Evolutionary conservation across 371 early-diverging fungal genomes (phyloP).

Genomic region (Parasitella parasitica): DNA sequence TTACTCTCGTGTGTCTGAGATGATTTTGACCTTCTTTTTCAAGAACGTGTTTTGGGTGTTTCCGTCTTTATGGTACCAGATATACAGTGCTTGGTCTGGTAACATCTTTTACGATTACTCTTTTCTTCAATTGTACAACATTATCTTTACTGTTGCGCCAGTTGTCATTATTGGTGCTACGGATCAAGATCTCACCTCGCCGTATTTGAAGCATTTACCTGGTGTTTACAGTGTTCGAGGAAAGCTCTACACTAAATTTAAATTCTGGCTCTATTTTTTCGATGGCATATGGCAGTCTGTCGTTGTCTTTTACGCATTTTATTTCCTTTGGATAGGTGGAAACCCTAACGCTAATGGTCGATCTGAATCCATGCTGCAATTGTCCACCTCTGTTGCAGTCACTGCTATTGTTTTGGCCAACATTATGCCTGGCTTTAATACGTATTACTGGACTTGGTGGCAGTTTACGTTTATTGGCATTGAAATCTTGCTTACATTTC

Average conservation of each 20-base stretch:
- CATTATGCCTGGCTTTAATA: conserved; percentile 69
- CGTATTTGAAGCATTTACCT: conserved; percentile 63
- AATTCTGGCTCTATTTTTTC: conserved; percentile 66
- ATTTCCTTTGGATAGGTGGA: conserved; percentile 40
- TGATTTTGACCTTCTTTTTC: conserved; percentile 91
- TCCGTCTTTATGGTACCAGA: conserved; percentile 81
- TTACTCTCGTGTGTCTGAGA: conserved; percentile 85
- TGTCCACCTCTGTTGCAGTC: conserved; percentile 66
- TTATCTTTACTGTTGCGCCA: conserved; percentile 76
- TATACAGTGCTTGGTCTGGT: conserved; percentile 81
- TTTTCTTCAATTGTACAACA: conserved; percentile 78
- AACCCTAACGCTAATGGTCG: conserved; percentile 44
- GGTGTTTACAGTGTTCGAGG: conserved; percentile 60
- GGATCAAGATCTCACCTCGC: conserved; percentile 62
- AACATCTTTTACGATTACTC: conserved; percentile 87
- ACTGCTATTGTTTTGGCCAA: conserved; percentile 71
- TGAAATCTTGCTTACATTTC: conserved; percentile 48
- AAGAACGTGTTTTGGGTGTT: conserved; percentile 92
- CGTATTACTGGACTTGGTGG: conserved; percentile 78
- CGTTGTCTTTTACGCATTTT: conserved; percentile 63
- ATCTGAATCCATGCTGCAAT: conserved; percentile 45
- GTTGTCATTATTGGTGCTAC: conserved; percentile 60
- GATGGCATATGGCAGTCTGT: conserved; percentile 76
- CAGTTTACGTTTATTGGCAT: conserved; percentile 48
- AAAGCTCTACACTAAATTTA: conserved; percentile 54